Evolutionary conservation across 805 yeast genomes (phyloP), one percentile per base, ranked within the genome.

Genomic region (Brettanomyces custersianus): DNA sequence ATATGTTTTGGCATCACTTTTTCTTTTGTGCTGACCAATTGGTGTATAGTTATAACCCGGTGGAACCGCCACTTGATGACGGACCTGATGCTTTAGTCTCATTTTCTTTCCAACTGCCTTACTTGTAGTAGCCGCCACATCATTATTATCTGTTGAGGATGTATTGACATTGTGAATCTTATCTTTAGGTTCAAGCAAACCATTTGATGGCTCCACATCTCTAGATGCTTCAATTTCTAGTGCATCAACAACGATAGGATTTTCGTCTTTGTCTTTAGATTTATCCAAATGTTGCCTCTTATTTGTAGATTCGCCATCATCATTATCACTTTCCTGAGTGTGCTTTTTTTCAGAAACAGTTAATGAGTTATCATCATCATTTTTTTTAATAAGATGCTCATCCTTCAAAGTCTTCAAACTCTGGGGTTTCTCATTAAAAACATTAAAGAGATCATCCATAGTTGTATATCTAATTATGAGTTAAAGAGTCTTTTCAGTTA

Each of bases 61-160:
- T 1, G 98, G 98, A 18, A 90, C 70, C 2, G 97, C 96, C 9
- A 90, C 98, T 60, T 90, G 96, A 63, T 90, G 98, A 58, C 97
- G 80, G 38, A 90, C 96, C 60, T 86, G 96, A 65, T 90, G 98
- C 40, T 77, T 77, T 44, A 87, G 65, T 55, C 81, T 79, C 40
- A 87, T 78, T 38, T 55, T 54, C 33, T 20, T n/a, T n/a, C 16
- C 29, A 9, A n/a, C 10, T 10, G 8, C 13, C 16, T 30, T n/a
- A n/a, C 25, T 28, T 13, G 11, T 19, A n/a, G 25, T 15, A 6
- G 29, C 22, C 15, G 26, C 15, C 4, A 24, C 13, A 20, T 37
- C 41, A 3, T 36, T 38, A 5, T 60, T 57, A 19, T 39, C 40
- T 36, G 60, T 65, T 12, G n/a, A 17, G 30, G 60, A 60, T 4